phyloP scores from a whole-genome alignment of 108 stramenopile genomes.

The Hondaea fermentalgiana region DNA sequence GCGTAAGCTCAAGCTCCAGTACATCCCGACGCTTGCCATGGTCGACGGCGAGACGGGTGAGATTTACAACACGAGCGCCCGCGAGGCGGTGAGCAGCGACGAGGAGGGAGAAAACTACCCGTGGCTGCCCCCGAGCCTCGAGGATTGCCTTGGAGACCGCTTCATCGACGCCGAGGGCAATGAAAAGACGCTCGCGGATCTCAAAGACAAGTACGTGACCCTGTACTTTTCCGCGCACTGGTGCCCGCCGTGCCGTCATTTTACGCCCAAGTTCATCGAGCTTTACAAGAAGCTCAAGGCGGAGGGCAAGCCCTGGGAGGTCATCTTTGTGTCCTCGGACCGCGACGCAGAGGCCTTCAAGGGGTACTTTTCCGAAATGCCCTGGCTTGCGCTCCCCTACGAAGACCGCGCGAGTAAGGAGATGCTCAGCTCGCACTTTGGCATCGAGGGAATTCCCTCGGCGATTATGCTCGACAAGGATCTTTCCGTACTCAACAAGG shows the following conservation, averaged over 20 bases:
- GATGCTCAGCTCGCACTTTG: not conserved
- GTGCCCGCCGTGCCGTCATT: slow-evolving; percentile 20
- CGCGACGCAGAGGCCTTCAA: not conserved
- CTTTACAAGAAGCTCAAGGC: not conserved
- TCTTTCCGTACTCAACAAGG: slow-evolving; percentile 46
- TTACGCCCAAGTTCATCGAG: not conserved
- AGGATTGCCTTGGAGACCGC: not conserved
- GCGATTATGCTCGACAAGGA: slow-evolving; percentile 42
- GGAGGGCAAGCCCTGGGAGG: not conserved
- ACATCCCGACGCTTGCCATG: slow-evolving; percentile 65
- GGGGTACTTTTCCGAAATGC: not conserved
- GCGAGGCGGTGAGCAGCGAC: slow-evolving; percentile 70
- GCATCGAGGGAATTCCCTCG: not conserved
- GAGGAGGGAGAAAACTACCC: slow-evolving; percentile 66
- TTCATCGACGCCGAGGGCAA: not conserved
- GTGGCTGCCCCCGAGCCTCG: slow-evolving; percentile 41
- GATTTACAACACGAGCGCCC: slow-evolving; percentile 65
- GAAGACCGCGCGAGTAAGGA: not conserved
- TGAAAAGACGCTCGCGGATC: not conserved
- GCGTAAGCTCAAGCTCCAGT: slow-evolving; percentile 50
- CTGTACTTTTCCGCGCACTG: slow-evolving; percentile 21
- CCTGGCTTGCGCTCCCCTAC: slow-evolving; percentile 10
- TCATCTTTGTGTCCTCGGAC: slow-evolving; percentile 20
- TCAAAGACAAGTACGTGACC: not conserved
- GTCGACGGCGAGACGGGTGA: slow-evolving; percentile 72